A percentile compares a stretch with the other conserved stretches of the same genome.
phyloP scores from a whole-genome alignment of 345 rosid genomes.

The Moricandia moricandioides region DNA sequence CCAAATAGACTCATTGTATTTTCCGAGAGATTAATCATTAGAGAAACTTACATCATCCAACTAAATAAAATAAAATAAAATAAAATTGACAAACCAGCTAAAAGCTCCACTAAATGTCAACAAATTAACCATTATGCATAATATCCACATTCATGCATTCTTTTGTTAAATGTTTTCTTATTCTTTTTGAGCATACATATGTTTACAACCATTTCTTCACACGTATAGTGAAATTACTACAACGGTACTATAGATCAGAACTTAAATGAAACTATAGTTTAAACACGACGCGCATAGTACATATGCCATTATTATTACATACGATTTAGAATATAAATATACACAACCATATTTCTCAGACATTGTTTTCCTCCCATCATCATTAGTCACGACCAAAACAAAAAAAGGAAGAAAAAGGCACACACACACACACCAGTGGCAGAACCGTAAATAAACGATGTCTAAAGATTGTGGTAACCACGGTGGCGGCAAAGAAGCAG shows the following conservation, averaged over 20 bases:
- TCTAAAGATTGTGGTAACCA: slow-evolving; percentile 42
- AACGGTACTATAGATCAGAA: not conserved
- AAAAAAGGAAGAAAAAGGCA: not conserved
- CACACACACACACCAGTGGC: not conserved
- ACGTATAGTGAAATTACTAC: not conserved
- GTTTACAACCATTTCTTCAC: not conserved
- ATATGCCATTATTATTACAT: not conserved
- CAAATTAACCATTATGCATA: not conserved
- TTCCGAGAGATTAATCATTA: slow-evolving; percentile 35
- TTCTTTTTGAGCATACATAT: not conserved
- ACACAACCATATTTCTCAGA: slow-evolving; percentile 10
- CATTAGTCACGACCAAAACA: slow-evolving; percentile 29
- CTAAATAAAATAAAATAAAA: not conserved
- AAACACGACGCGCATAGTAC: slow-evolving; percentile 22
- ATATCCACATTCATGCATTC: not conserved
- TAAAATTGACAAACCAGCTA: not conserved
- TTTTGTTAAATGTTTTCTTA: not conserved
- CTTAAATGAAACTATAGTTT: not conserved
- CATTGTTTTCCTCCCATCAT: slow-evolving; percentile 8
- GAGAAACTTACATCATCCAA: slow-evolving; percentile 32
- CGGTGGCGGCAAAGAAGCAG: slow-evolving; percentile 37
- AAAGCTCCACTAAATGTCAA: slow-evolving; percentile 5
- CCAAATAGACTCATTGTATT: not conserved
- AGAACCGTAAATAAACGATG: slow-evolving; percentile 21
- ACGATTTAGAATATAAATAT: slow-evolving; percentile 17